Evolutionary conservation across 129 eudicot species (phyloP).

Genomic region (Apium graveolens): DNA sequence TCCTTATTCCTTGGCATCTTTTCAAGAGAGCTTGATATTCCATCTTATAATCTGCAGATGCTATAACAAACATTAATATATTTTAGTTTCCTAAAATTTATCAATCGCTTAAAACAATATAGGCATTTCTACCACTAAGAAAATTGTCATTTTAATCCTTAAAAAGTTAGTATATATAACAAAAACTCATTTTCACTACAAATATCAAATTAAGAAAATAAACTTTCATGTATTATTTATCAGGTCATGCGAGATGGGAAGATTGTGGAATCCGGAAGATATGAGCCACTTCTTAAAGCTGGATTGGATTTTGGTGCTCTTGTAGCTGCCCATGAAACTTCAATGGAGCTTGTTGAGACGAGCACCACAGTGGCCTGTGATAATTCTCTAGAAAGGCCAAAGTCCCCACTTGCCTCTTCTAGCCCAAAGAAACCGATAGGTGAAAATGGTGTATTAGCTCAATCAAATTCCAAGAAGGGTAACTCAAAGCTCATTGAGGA

Average conservation of each 20-base stretch:
- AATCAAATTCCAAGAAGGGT: conserved; percentile 27
- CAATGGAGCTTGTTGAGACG: conserved; percentile 61
- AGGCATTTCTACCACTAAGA: background rate
- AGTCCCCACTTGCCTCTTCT: conserved; percentile 15
- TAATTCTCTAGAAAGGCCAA: conserved; percentile 19
- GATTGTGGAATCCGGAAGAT: conserved; percentile 74
- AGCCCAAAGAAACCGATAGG: conserved; percentile 16
- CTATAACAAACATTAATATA: background rate
- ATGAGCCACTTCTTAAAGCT: conserved; percentile 37
- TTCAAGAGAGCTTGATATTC: background rate
- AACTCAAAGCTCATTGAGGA: conserved; percentile 60
- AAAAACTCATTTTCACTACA: background rate
- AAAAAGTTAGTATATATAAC: background rate
- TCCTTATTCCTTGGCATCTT: background rate
- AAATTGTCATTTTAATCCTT: background rate
- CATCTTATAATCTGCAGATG: background rate
- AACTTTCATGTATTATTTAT: background rate
- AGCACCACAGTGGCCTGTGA: conserved; percentile 17
- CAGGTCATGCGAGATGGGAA: conserved; percentile 71
- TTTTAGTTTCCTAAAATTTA: background rate
- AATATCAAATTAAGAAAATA: background rate
- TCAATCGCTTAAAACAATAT: background rate
- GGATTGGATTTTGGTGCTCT: conserved; percentile 59
- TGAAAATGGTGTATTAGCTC: conserved; percentile 20
- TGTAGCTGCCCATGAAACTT: conserved; percentile 62